Base-by-base conservation (phyloP, 768 basidiomycete species). In the Hysterangium stoloniferum region DNA sequence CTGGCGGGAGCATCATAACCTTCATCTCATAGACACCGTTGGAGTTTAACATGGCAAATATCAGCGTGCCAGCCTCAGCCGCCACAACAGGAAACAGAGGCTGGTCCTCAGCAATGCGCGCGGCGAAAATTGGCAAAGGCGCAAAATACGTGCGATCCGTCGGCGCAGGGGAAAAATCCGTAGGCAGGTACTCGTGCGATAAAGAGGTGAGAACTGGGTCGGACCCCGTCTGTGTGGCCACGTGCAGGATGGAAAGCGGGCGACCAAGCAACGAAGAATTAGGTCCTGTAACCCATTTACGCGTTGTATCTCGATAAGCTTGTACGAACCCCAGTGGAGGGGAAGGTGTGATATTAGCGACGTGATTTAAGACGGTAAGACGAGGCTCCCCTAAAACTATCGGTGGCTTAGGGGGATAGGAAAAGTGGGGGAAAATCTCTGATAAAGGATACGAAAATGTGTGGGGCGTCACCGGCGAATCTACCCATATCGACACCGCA, bases 101-200 rank as follows among this genome's bases (percentile, higher is more conserved):
- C 6, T 24, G 25, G 17, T 27, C 24, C 33, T 48, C 46, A n/a
- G 22, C 46, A 12, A 29, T n/a, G 6, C 29, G 27, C 31, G 27
- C 17, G n/a, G 49, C 32, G 9, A 51, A 20, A 41, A 51, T 42
- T 6, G 22, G 11, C 11, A 51, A 8, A 20, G 49, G 49, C 31
- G 49, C 49, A 42, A 51, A 51, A 20, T 51, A 43, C 13, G 49
- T 25, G 17, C 49, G 38, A 32, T 42, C 29, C 9, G 38, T 51
- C 17, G 49, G 49, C 25, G 17, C 20, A 17, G 49, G 43, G 12
- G 38, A 41, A 32, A 51, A 51, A 17, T 41, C 29, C 13, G 49
- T 51, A 24, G 49, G 49, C 19, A 51, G 38, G 31, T 51, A 51
- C 12, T 51, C 49, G 41, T 51, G 49, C 27, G 49, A 51, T 9